These are phyloP conservation scores for Blastobotrys aristatus DNA, from an alignment of 1,139 yeast genomes.

Conservation along the genomic window DNA sequence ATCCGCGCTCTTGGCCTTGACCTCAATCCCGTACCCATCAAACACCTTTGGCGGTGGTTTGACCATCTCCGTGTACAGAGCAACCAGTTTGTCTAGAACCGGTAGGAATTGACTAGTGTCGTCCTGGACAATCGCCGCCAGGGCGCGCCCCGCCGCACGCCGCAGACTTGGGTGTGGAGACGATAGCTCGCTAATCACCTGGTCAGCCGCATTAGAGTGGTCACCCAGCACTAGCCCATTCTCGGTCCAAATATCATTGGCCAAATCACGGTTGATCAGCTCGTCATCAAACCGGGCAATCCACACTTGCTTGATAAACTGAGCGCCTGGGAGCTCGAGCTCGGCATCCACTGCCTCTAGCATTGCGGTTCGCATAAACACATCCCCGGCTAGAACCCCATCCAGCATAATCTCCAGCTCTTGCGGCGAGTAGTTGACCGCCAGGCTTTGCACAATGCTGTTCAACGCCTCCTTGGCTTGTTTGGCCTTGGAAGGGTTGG, in stretches of 20 bases:
- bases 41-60: conserved; percentile 72
- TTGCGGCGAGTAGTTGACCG: conserved; percentile 48
- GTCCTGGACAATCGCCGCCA: conserved; percentile 29
- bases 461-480: conserved; percentile 77
- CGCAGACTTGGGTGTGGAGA: conserved; percentile 39
- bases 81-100: conserved; percentile 45
- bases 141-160: conserved; percentile 58
- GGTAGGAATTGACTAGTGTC: conserved; percentile 31
- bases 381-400: conserved; percentile 57
- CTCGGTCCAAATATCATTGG: conserved; percentile 82
- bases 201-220: conserved; percentile 26
- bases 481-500: conserved; percentile 72
- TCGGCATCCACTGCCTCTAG: conserved; percentile 85
- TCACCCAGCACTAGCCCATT: conserved; percentile 50
- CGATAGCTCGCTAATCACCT: conserved; percentile 16
- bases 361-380: conserved; percentile 70
- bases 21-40: conserved; percentile 75
- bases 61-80: conserved; percentile 53
- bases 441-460: conserved; percentile 67
- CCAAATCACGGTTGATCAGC: conserved; percentile 55
- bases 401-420: conserved; percentile 60
- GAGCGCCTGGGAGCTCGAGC: conserved; percentile 63
- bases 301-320: conserved; percentile 63
- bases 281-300: conserved; percentile 75
- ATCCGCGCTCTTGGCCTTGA: conserved; percentile 64